phyloP scores from a whole-genome alignment of 2,329 filamentous ascomycete species.

The Penicillium occitanis region DNA sequence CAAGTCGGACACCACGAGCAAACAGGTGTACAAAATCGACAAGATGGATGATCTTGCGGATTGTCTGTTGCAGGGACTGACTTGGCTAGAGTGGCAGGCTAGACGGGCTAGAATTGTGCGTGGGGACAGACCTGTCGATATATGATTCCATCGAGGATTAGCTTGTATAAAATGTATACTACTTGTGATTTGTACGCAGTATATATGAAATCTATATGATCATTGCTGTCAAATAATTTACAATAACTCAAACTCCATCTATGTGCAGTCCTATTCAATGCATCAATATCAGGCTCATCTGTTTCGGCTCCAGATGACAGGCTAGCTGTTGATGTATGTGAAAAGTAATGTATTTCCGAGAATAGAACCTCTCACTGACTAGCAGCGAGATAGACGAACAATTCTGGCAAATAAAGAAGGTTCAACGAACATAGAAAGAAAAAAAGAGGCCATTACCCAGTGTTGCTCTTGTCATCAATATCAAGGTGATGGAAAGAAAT shows the following conservation, averaged over 20 bases:
- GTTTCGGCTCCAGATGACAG: neutral
- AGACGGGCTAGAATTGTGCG: slow-evolving; percentile 28
- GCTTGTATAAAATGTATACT: neutral
- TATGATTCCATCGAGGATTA: neutral
- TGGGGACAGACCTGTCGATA: neutral
- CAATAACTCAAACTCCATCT: slow-evolving; percentile 12
- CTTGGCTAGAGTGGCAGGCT: slow-evolving; percentile 72
- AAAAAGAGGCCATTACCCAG: slow-evolving; percentile 19
- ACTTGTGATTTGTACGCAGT: neutral
- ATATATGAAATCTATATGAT: neutral
- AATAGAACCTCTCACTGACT: slow-evolving; percentile 14
- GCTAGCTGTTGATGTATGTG: slow-evolving; percentile 7
- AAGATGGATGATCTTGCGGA: slow-evolving; percentile 84
- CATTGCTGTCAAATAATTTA: slow-evolving; percentile 7
- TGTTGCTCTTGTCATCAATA: slow-evolving; percentile 1
- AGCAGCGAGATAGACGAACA: slow-evolving; percentile 15
- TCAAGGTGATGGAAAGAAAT: slow-evolving; percentile 15
- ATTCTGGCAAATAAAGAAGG: slow-evolving; percentile 23
- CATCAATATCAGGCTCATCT: slow-evolving; percentile 19
- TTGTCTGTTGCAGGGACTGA: slow-evolving; percentile 72
- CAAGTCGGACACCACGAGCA: neutral
- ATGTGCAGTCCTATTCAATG: slow-evolving; percentile 19
- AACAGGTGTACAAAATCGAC: slow-evolving; percentile 25
- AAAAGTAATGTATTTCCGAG: slow-evolving; percentile 5
- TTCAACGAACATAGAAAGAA: slow-evolving; percentile 20